Evolutionary conservation across 2,329 filamentous ascomycete species (phyloP).

Genomic region (Cladosporium halotolerans): DNA sequence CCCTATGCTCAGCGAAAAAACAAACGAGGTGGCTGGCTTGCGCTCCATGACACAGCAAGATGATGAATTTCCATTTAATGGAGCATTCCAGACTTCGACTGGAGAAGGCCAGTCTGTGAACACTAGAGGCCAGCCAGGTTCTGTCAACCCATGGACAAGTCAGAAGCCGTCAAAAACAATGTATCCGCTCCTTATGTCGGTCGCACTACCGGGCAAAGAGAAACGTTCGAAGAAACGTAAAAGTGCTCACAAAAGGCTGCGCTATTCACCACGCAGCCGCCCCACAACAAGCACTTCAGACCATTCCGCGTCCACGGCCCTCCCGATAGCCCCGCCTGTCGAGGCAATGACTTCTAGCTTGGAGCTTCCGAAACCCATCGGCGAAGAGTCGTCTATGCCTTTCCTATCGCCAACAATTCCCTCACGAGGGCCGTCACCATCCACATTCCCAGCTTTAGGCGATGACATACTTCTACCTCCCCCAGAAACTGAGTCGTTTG

Average conservation of each 20-base stretch:
- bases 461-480: constrained; percentile 50
- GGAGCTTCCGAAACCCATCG: constrained; percentile 21
- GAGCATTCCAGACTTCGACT: no score
- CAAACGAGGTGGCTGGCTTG: not conserved
- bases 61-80: no score
- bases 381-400: constrained; percentile 25
- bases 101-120: not conserved
- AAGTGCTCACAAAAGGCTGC: not conserved
- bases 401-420: constrained; percentile 28
- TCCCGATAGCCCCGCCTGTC: not conserved
- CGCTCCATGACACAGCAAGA: not conserved
- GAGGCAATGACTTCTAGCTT: constrained; percentile 24
- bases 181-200: not conserved
- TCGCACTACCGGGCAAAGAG: not conserved
- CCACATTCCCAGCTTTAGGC: constrained; percentile 42
- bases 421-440: constrained; percentile 17
- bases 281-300: not conserved
- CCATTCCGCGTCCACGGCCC: not conserved
- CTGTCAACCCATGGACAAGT: not conserved
- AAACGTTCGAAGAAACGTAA: not conserved
- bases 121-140: not conserved
- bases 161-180: not conserved
- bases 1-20: not conserved
- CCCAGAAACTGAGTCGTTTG: constrained; percentile 50
- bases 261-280: constrained; percentile 13